Base-by-base conservation (phyloP, 2,329 filamentous ascomycete species). In the Eutypella sp. region DNA sequence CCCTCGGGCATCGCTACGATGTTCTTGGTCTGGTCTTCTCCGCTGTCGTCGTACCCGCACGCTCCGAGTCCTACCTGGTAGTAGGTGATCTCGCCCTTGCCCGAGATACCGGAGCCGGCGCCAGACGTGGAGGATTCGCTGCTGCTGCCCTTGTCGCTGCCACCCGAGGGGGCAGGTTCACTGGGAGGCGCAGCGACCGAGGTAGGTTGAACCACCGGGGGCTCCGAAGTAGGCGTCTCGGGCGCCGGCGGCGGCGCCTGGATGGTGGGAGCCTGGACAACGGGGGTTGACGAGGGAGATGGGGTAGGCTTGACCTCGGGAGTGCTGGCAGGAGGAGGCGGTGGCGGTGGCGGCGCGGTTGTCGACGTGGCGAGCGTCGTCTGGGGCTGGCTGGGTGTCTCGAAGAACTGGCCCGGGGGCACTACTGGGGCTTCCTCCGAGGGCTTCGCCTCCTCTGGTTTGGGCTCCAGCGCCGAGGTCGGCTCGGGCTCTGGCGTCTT, bases 51-150 rank as follows among this genome's bases (percentile, higher is more conserved):
- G 31, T 63, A 65, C 44, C 87, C 87, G 60, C 89, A 93, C 19
- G 84, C 67, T 48, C 85, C 84, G 8, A 85, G 61, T 36, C 84
- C 88, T 40, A 85, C 71, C 34, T 73, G 68, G 70, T 87, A 95
- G 73, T 80, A 91, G 48, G 89, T 93, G 54, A 89, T 74, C 41
- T 90, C 78, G 50, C 87, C 88, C 0, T 61, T 59, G 69, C 67
- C 65, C 65, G 73, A 24, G 55, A 47, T 20, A 45, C 16, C 49
- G 38, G 56, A 53, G 55, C 63, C 60, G 53, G 54, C 47, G 42
- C 59, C 57, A 43, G 57, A 53, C 27, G 60, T 50, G 47, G 54
- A 41, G 50, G 50, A 34, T 33, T 48, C 47, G 42, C 56, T 60
- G 50, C 51, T 37, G 51, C 50, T 25, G 39, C 60, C 50, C 46